Conservation (phyloP, 306 rosid species). For the Calophaca sinica region DNA sequence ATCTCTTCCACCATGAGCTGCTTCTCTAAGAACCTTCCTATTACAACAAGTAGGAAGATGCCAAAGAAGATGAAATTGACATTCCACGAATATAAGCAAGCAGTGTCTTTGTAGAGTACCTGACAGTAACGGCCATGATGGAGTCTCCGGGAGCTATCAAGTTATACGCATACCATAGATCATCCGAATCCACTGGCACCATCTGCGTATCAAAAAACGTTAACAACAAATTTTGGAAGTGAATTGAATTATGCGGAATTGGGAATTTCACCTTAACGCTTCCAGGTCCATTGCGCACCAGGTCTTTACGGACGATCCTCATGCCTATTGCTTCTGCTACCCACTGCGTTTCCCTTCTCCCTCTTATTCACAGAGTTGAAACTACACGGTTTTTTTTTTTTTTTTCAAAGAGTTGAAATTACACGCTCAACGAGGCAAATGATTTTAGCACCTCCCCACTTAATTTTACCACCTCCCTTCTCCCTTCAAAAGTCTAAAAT, state of each 20-base stretch:
- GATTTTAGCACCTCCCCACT: no score
- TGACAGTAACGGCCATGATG: slow-evolving; percentile 85
- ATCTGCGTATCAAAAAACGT: slow-evolving; percentile 55
- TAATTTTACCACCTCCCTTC: no score
- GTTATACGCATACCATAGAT: slow-evolving; percentile 89
- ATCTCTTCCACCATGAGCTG: slow-evolving; percentile 85
- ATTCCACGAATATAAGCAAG: neutral
- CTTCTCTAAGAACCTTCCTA: slow-evolving; percentile 90
- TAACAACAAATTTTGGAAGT: neutral
- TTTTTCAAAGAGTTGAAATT: no score
- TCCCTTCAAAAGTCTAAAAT: no score
- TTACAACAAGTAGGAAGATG: slow-evolving; percentile 13
- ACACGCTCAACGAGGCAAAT: no score
- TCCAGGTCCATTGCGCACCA: slow-evolving; percentile 78
- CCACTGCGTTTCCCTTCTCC: neutral
- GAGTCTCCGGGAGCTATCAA: slow-evolving; percentile 87
- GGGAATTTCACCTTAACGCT: slow-evolving; percentile 79
- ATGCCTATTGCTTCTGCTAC: slow-evolving; percentile 32
- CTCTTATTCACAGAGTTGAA: neutral
- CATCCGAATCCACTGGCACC: slow-evolving; percentile 93
- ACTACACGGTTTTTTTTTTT: no score
- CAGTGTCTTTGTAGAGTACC: slow-evolving; percentile 50
- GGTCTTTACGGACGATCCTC: slow-evolving; percentile 85
- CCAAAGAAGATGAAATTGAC: slow-evolving; percentile 15
- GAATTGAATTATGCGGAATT: neutral